Evolutionary conservation across 345 rosid species (phyloP), one percentile per base, ranked within the genome.

Genomic region (Citrus sp.): DNA sequence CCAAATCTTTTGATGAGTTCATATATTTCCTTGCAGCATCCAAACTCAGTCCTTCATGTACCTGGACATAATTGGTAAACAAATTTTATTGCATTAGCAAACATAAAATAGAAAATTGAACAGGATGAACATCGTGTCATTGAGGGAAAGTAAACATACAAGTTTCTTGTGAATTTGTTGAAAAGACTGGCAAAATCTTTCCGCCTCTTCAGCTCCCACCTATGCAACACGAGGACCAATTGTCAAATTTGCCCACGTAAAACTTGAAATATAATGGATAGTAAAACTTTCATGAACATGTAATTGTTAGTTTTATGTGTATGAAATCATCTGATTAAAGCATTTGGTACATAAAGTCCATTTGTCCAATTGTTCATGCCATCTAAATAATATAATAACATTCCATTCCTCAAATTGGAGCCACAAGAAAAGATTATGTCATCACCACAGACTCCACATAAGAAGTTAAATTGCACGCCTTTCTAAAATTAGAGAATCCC

Each of bases 151-250:
- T 34, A 42, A 62, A 70, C 89, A 56, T 88, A 92, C 98, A 67
- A 92, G 93, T 89, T 88, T 92, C 85, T 81, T 87, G 88, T 95
- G 99, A 76, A 90, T 82, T 82, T 85, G 85, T 80, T 87, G 90
- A 63, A 93, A 95, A 61, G 92, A 90, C 81, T 85, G 76, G 89
- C 95, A 95, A 85, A 95, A 90, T 68, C 86, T 87, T 79, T 91
- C 90, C 2, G 97, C 97, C 67, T 91, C 97, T 27, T 81, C 88
- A 38, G 86, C 80, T 49, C 97, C 92, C 64, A 93, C 86, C 98
- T 95, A 76, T 61, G 78, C 37, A 37, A 67, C 56, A 76, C 24
- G 25, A 7, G 28, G 58, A 37, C 22, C 66, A 58, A 9, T 37
- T 24, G 38, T 55, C 37, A 77, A 70, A 16, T 67, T 76, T 10